These are phyloP conservation scores for Wickerhamiella spandovensis DNA, from an alignment of 805 yeast species.

Conservation along the genomic window DNA sequence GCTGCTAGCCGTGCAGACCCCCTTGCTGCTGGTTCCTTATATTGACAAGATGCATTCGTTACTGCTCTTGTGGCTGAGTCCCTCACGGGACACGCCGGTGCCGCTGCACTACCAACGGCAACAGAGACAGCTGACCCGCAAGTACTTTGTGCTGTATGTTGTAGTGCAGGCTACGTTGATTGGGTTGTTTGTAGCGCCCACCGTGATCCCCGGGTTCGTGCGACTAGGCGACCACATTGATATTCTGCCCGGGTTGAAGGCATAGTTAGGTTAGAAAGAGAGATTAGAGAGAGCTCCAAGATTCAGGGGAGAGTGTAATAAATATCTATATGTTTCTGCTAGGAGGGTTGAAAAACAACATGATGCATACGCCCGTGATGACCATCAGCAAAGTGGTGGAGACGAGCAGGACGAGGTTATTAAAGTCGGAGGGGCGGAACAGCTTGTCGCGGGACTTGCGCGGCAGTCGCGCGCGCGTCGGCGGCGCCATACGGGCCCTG, in stretches of 20 bases:
- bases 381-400: conserved; percentile 16
- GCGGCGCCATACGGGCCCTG: neutral
- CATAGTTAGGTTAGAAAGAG: neutral
- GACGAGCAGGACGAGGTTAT: conserved; percentile 14
- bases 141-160: conserved; percentile 7
- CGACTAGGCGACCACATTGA: neutral
- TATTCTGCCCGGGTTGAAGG: neutral
- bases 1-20: conserved; percentile 67
- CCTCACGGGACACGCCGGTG: conserved; percentile 66
- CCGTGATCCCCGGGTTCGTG: neutral
- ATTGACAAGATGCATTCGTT: conserved; percentile 85
- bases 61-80: conserved; percentile 91
- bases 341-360: conserved; percentile 20
- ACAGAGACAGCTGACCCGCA: conserved; percentile 28
- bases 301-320: neutral
- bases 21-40: conserved; percentile 63
- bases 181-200: conserved; percentile 5
- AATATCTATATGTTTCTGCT: neutral
- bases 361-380: conserved; percentile 16
- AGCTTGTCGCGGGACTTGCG: conserved; percentile 2
- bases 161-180: conserved; percentile 1
- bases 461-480: neutral
- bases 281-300: neutral
- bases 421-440: conserved; percentile 7
- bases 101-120: conserved; percentile 77